Percentiles rank a stretch among this genome's conserved stretches.
Conservation (phyloP, 192 early-diverging fungal species). For the Kickxella alabastrina region DNA sequence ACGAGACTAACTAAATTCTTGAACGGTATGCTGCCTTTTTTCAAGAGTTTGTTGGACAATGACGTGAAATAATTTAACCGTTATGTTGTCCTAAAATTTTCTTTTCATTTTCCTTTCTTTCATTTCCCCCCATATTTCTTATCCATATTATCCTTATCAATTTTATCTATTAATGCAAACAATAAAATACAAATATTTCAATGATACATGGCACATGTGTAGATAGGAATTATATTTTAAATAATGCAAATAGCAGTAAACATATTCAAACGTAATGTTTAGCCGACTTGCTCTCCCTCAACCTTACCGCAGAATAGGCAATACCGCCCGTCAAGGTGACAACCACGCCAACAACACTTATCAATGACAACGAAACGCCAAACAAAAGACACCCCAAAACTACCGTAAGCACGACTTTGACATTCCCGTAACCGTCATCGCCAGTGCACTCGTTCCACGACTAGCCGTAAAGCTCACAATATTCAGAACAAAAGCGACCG, state of each 20-base stretch:
- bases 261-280: not conserved
- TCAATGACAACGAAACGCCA: constrained; percentile 19
- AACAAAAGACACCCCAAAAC: constrained; percentile 41
- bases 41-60: too few relatives aligned
- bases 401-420: constrained; percentile 56
- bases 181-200: too few relatives aligned
- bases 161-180: too few relatives aligned
- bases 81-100: too few relatives aligned
- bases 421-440: constrained; percentile 53
- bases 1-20: too few relatives aligned
- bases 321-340: constrained; percentile 38
- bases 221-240: too few relatives aligned
- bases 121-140: too few relatives aligned
- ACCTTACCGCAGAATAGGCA: constrained; percentile 16
- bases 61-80: too few relatives aligned
- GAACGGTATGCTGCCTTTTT: too few relatives aligned
- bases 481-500: constrained; percentile 83
- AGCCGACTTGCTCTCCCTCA: not conserved
- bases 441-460: constrained; percentile 76
- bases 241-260: not conserved
- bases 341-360: constrained; percentile 31
- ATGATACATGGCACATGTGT: too few relatives aligned
- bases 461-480: constrained; percentile 84
- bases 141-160: too few relatives aligned
- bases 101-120: too few relatives aligned